Base-by-base conservation (phyloP, 140 eudicot genomes). In the Bidens hawaiensis region DNA sequence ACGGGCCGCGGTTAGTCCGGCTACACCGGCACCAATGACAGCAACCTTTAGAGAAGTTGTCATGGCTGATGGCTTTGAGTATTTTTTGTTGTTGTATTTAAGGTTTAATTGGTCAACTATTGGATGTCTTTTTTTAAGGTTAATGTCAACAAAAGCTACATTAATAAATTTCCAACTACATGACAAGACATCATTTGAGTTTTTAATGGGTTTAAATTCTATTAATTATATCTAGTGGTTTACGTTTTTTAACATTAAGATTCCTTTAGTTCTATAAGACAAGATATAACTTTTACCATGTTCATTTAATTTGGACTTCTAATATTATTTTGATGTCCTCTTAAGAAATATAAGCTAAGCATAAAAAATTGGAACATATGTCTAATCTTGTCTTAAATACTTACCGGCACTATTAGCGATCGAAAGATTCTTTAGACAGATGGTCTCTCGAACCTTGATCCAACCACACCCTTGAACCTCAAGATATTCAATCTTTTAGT, bases 401-500 rank as follows among this genome's bases (percentile, higher is more conserved):
- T 61, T 83, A 89, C 97, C 97, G 14, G 86, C 52, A 72, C 58
- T 89, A 53, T 85, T 85, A 58, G 95, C 75, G 41, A 89, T 78
- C n/a, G 85, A 76, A 49, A 89, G 93, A 59, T 68, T 62, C 68
- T 62, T 79, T 59, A 89, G 63, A 73, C 68, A 75, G 42, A 27
- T 76, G 6, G 97, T 80, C 70, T 83, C 87, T 4, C 17, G 79
- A 54, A 89, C 95, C 45, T 73, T 69, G 22, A 89, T 77, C 84
- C 87, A 78, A 47, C 93, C 66, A 70, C 91, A 89, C 28, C 97
- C 97, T 70, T 89, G 97, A 28, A 89, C 77, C 55, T n/a, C n/a
- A n/a, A n/a, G n/a, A n/a, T n/a, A n/a, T n/a, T n/a, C n/a, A n/a
- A n/a, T n/a, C n/a, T n/a, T 83, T 65, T 16, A 89, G 52, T 6